Evolutionary conservation across 495 filamentous ascomycete genomes (phyloP).

Genomic region (Rostrohypoxylon terebratum): DNA sequence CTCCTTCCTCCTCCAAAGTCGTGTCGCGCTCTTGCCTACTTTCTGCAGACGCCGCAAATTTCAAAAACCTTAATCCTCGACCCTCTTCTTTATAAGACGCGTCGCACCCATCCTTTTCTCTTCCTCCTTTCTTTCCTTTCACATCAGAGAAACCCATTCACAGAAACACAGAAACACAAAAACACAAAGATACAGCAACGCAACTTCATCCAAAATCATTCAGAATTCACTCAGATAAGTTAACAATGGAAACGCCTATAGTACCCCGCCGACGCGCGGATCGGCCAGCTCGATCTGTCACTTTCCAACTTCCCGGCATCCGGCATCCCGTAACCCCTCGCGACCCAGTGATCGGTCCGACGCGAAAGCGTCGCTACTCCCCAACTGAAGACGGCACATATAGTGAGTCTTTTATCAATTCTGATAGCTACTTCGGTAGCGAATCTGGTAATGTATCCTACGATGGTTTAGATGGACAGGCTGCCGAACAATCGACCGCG

Average conservation of each 20-base stretch:
- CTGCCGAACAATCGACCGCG: not conserved
- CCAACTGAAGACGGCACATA: not conserved
- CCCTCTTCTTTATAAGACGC: not conserved
- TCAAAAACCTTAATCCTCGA: not conserved
- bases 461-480: not conserved
- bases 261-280: not conserved
- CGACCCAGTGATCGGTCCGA: not conserved
- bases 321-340: slow-evolving; percentile 8
- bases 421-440: not conserved
- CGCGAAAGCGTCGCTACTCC: slow-evolving; percentile 24
- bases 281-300: slow-evolving; percentile 26
- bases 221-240: not conserved
- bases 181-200: too few species aligned
- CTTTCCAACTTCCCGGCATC: slow-evolving; percentile 22
- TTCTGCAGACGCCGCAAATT: not conserved
- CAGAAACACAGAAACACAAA: too few species aligned
- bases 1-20: not conserved
- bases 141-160: not conserved
- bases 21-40: not conserved
- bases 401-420: not conserved
- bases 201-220: not conserved
- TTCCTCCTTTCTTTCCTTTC: not conserved
- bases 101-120: too few species aligned
- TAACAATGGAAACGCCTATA: slow-evolving; percentile 24
- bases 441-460: not conserved